A percentile compares a stretch with the other conserved stretches of the same genome.
phyloP scores from a whole-genome alignment of 1,139 yeast species.

The Pichia sp. region DNA sequence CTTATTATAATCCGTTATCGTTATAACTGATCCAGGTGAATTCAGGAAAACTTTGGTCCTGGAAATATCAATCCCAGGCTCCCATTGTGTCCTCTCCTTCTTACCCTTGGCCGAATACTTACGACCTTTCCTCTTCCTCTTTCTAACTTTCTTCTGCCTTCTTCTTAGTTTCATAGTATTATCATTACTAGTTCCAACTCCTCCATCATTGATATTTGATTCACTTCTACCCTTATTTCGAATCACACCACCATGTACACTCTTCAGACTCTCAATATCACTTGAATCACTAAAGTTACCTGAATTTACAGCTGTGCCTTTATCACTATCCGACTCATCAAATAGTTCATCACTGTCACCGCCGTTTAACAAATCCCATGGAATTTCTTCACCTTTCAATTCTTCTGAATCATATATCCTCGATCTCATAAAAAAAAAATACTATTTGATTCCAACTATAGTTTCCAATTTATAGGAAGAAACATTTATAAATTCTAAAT shows the following conservation, averaged over 20 bases:
- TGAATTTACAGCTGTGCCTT: no score
- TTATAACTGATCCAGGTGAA: constrained; percentile 29
- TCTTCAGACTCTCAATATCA: not conserved
- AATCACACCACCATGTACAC: no score
- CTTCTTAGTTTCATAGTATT: not conserved
- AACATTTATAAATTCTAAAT: not conserved
- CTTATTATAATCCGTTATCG: constrained; percentile 39
- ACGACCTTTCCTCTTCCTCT: constrained; percentile 16
- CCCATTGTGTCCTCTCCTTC: constrained; percentile 40
- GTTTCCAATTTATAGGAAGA: not conserved
- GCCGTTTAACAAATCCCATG: no score
- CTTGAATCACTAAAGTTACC: no score
- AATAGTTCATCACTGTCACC: no score
- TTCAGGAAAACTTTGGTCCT: constrained; percentile 42
- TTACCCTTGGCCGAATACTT: constrained; percentile 30
- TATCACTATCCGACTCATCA: no score
- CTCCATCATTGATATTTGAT: not conserved
- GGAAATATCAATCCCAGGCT: constrained; percentile 46
- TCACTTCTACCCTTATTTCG: not conserved
- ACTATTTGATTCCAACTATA: no score
- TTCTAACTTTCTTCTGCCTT: constrained; percentile 5
- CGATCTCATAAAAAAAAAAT: no score
- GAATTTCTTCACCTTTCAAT: no score
- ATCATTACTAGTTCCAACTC: not conserved
- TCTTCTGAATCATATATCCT: no score